phyloP scores from a whole-genome alignment of 2,329 filamentous ascomycete genomes.

The Sporothrix humicola region DNA sequence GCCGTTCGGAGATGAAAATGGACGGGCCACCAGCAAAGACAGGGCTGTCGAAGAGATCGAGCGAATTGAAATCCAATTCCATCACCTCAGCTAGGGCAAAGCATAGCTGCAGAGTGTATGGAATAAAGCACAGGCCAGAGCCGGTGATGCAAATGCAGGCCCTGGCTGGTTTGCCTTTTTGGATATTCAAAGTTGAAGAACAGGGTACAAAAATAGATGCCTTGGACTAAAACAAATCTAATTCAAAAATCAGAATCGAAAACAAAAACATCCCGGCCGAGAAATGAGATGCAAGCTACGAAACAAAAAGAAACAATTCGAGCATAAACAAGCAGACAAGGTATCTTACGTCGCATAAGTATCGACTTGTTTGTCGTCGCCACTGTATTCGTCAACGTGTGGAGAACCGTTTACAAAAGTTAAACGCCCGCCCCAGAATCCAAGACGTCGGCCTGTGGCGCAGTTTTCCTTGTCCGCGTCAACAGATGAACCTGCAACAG shows the following conservation, averaged over 20 bases:
- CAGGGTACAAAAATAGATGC: background rate
- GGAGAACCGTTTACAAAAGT: background rate
- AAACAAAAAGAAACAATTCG: background rate
- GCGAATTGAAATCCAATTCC: too few species aligned
- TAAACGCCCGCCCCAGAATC: too few species aligned
- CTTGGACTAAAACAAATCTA: background rate
- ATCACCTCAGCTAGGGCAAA: background rate
- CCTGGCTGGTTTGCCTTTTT: constrained; percentile 1
- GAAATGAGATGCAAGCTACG: background rate
- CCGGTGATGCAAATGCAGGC: background rate
- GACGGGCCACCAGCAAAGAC: background rate
- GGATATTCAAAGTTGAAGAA: background rate
- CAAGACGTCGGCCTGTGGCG: constrained; percentile 18
- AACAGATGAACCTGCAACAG: background rate
- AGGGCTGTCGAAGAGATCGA: background rate
- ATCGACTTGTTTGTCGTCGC: background rate
- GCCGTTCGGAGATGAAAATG: background rate
- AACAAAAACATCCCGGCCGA: background rate
- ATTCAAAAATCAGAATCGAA: too few species aligned
- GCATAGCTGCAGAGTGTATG: background rate
- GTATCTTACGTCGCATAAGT: too few species aligned
- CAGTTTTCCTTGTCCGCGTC: background rate
- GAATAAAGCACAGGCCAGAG: background rate
- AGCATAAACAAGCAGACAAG: too few species aligned
- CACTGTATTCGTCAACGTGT: background rate